Evolutionary conservation across 2,329 filamentous ascomycete species (phyloP).

Genomic region (Hypoxylon sp.): DNA sequence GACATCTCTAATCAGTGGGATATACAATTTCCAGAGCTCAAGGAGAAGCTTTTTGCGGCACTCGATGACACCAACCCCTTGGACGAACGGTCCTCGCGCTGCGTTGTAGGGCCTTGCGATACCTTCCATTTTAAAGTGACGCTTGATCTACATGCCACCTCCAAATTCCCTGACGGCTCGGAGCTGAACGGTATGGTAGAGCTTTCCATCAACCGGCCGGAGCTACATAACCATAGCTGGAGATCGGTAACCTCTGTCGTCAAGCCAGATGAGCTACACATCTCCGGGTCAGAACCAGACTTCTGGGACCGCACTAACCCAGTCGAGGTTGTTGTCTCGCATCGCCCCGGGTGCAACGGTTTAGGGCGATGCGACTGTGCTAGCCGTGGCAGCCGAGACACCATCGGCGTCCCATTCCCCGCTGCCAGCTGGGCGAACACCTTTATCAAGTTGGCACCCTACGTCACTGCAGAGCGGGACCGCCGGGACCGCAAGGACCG

Average conservation of each 20-base stretch:
- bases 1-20: slow-evolving; percentile 65
- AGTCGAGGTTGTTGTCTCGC: slow-evolving; percentile 57
- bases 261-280: slow-evolving; percentile 63
- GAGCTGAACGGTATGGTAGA: slow-evolving; percentile 68
- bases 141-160: slow-evolving; percentile 64
- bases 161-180: slow-evolving; percentile 65
- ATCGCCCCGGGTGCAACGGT: slow-evolving; percentile 60
- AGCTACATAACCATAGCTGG: slow-evolving; percentile 65
- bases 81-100: slow-evolving; percentile 46
- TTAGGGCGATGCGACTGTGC: slow-evolving; percentile 58
- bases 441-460: slow-evolving; percentile 63
- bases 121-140: slow-evolving; percentile 70
- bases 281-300: slow-evolving; percentile 50
- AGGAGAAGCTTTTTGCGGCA: slow-evolving; percentile 57
- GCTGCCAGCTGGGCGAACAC: slow-evolving; percentile 66
- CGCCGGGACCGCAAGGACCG: slow-evolving; percentile 38
- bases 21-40: slow-evolving; percentile 63
- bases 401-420: slow-evolving; percentile 65
- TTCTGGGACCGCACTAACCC: slow-evolving; percentile 58
- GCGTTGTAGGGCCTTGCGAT: slow-evolving; percentile 56
- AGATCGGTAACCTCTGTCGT: slow-evolving; percentile 66
- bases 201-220: slow-evolving; percentile 62
- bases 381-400: slow-evolving; percentile 53
- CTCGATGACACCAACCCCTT: slow-evolving; percentile 54
- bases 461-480: slow-evolving; percentile 50